Percentiles rank a stretch among this genome's conserved stretches.
These are phyloP conservation scores for Annulohypoxylon maeteangense DNA, from an alignment of 495 filamentous ascomycete genomes.

Conservation along the genomic window DNA sequence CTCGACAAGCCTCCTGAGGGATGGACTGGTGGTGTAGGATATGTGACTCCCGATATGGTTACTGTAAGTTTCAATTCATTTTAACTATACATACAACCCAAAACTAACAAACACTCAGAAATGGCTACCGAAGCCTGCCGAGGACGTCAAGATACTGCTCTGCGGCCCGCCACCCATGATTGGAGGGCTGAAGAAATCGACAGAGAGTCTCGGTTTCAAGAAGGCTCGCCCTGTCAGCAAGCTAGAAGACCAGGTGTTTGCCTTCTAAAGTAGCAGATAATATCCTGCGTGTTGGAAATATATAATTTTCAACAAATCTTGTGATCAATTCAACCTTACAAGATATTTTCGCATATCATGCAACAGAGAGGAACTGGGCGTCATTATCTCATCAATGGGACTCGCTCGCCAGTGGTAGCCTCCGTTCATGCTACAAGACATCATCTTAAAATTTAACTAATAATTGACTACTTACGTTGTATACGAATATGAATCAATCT, in stretches of 20 bases:
- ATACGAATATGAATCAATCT: conserved; percentile 9
- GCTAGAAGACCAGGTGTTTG: conserved; percentile 97
- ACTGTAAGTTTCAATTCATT: conserved; percentile 68
- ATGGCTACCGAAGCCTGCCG: conserved; percentile 82
- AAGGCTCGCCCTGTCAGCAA: conserved; percentile 96
- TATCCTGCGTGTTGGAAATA: neutral
- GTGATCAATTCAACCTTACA: neutral
- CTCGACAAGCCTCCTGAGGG: conserved; percentile 93
- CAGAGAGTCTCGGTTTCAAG: conserved; percentile 86
- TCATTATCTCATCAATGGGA: neutral
- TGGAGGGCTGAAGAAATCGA: conserved; percentile 95
- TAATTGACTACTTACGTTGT: conserved; percentile 1
- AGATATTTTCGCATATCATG: neutral
- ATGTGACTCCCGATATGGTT: conserved; percentile 95
- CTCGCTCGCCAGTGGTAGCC: neutral
- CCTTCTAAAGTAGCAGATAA: conserved; percentile 72
- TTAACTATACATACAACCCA: neutral
- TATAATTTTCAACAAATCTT: neutral
- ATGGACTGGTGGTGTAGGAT: conserved; percentile 92
- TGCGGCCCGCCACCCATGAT: conserved; percentile 98
- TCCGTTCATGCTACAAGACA: conserved; percentile 11
- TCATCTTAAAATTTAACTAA: neutral
- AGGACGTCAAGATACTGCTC: conserved; percentile 93
- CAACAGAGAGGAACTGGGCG: neutral
- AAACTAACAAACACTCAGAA: conserved; percentile 54